Percentiles rank a stretch among this genome's conserved stretches.
These are phyloP conservation scores for Lasiosphaeris hirsuta DNA, from an alignment of 495 filamentous ascomycete species.

Conservation along the genomic window DNA sequence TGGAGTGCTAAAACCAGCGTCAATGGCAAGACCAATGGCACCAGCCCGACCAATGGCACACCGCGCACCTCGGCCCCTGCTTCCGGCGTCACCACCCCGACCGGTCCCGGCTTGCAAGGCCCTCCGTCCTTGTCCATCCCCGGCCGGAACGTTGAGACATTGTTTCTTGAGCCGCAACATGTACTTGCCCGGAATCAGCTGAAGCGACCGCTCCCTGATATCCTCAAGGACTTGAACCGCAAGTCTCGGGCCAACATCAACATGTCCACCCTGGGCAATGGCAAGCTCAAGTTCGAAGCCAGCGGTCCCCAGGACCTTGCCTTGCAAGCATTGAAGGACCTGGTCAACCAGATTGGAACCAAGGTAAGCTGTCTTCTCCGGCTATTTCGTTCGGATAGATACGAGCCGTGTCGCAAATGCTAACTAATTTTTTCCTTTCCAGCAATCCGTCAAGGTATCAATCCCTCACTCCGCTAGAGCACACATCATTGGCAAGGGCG, in stretches of 20 bases:
- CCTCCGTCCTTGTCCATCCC: constrained; percentile 67
- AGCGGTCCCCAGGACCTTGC: constrained; percentile 74
- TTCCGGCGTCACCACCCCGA: constrained; percentile 56
- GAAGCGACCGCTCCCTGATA: constrained; percentile 77
- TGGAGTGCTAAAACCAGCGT: constrained; percentile 48
- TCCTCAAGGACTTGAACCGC: constrained; percentile 82
- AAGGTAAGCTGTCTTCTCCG: constrained; percentile 57
- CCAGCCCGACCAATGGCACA: constrained; percentile 47
- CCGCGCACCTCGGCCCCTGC: constrained; percentile 56
- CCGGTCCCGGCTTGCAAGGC: constrained; percentile 39
- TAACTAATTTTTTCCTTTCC: neutral
- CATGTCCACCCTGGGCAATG: constrained; percentile 63
- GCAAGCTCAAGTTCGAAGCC: constrained; percentile 72
- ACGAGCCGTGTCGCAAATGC: neutral
- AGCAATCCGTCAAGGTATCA: constrained; percentile 71
- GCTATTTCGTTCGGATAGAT: neutral
- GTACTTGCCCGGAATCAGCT: constrained; percentile 69
- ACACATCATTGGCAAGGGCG: constrained; percentile 87
- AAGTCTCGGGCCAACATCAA: constrained; percentile 82
- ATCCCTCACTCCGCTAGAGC: constrained; percentile 79
- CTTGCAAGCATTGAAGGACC: constrained; percentile 77
- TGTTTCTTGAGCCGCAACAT: constrained; percentile 67
- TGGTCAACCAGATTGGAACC: constrained; percentile 76
- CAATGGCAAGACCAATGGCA: constrained; percentile 60
- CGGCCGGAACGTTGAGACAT: constrained; percentile 71